Conservation (phyloP, 1,284 basidiomycete species). For the Ganoderma resinaceum region DNA sequence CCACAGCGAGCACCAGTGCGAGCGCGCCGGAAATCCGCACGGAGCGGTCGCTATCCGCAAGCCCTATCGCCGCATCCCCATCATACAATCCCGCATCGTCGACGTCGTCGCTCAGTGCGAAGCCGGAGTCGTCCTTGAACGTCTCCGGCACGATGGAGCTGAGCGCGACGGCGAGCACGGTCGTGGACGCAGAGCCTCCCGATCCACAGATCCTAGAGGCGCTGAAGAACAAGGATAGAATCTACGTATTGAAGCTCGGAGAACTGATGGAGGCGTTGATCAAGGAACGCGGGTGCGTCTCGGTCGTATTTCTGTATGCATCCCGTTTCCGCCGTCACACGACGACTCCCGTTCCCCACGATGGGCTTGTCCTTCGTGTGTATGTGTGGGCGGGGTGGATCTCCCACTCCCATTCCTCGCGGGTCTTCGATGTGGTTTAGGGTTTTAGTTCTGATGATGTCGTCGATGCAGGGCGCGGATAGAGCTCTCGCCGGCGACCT, state of each 20-base stretch:
- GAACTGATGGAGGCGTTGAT: constrained; percentile 83
- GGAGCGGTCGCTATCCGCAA: constrained; percentile 29
- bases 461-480: constrained; percentile 56
- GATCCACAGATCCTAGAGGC: constrained; percentile 83
- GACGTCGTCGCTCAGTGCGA: constrained; percentile 29
- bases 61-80: constrained; percentile 33
- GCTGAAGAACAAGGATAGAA: constrained; percentile 83
- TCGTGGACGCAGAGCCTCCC: constrained; percentile 49
- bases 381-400: background rate
- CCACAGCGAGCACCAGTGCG: constrained; percentile 31
- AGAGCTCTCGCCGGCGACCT: constrained; percentile 69
- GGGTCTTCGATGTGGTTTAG: background rate
- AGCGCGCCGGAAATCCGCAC: constrained; percentile 35
- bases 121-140: constrained; percentile 30
- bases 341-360: constrained; percentile 18
- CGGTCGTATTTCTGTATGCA: constrained; percentile 9
- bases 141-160: constrained; percentile 21
- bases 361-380: constrained; percentile 8
- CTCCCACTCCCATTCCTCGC: background rate
- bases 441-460: constrained; percentile 25
- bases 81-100: constrained; percentile 33
- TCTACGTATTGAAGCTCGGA: constrained; percentile 84
- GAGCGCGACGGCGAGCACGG: constrained; percentile 20
- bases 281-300: constrained; percentile 68
- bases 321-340: constrained; percentile 23